These are phyloP conservation scores for Eremochloa ophiuroides DNA, from an alignment of 176 grass and related monocot genomes.

Conservation along the genomic window DNA sequence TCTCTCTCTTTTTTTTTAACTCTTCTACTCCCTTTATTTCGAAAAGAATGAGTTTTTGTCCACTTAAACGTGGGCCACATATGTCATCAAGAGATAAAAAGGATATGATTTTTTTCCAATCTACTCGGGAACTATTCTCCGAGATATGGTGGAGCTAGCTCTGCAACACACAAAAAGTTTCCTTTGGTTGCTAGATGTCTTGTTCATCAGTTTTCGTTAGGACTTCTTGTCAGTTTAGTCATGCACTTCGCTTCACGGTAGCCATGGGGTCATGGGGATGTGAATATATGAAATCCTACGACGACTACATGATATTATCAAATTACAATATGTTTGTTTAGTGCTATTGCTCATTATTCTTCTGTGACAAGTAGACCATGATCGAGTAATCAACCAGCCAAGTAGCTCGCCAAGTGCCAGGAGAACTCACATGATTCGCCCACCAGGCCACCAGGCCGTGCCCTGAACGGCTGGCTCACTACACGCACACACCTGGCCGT, in stretches of 20 bases:
- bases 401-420: slow-evolving; percentile 27
- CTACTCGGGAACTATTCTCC: no score
- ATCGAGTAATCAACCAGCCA: slow-evolving; percentile 7
- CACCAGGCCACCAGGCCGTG: neutral
- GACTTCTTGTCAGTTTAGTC: neutral
- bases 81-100: no score
- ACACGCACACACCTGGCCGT: no score
- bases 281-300: neutral
- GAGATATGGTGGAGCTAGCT: neutral
- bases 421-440: slow-evolving; percentile 31
- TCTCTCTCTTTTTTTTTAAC: no score
- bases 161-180: neutral
- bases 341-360: neutral
- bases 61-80: no score
- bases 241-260: neutral
- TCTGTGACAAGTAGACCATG: neutral
- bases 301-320: neutral
- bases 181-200: neutral
- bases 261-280: no score
- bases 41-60: no score
- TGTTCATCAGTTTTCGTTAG: neutral
- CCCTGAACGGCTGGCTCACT: neutral
- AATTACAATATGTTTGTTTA: neutral
- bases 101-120: no score
- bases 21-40: no score